These are phyloP conservation scores for Chlorella sorokiniana DNA, from an alignment of 139 green algal genomes.

Conservation along the genomic window DNA sequence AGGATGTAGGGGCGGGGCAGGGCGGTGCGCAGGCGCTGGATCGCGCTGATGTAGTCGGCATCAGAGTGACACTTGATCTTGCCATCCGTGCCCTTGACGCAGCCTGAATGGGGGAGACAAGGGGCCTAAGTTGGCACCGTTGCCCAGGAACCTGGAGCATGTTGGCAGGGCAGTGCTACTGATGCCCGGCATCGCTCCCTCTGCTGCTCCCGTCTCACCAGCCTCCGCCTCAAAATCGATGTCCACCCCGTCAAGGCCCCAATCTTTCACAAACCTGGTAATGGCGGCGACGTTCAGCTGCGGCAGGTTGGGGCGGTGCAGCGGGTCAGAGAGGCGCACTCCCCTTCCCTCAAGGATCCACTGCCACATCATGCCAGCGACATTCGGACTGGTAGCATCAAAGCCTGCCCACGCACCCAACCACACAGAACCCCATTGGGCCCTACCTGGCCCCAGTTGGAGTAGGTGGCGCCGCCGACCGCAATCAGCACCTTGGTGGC, in stretches of 20 bases:
- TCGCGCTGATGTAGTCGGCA: slow-evolving; percentile 24
- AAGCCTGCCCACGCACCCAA: too few species aligned
- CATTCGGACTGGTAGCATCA: too few species aligned
- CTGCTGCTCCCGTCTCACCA: too few species aligned
- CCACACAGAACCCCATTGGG: too few species aligned
- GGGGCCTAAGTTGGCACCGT: too few species aligned
- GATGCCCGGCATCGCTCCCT: too few species aligned
- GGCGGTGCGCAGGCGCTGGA: slow-evolving; percentile 34
- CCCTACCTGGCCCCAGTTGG: slow-evolving; percentile 23
- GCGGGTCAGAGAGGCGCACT: too few species aligned
- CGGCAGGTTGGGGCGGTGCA: too few species aligned
- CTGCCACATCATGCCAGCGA: too few species aligned
- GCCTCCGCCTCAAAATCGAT: slow-evolving; percentile 40
- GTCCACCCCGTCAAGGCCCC: slow-evolving; percentile 52
- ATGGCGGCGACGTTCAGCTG: slow-evolving; percentile 41
- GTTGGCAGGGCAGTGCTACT: neutral
- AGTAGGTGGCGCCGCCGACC: slow-evolving; percentile 50
- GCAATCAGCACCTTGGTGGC: slow-evolving; percentile 44
- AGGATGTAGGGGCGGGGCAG: slow-evolving; percentile 49
- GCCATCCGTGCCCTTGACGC: slow-evolving; percentile 5
- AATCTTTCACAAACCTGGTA: slow-evolving; percentile 45
- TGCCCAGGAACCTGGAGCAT: too few species aligned
- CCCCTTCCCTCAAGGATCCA: too few species aligned
- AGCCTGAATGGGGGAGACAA: neutral
- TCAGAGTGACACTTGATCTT: slow-evolving; percentile 47